A percentile compares a stretch with the other conserved stretches of the same genome.
phyloP scores from a whole-genome alignment of 768 basidiomycete species.

The Tulasnella sp. region DNA sequence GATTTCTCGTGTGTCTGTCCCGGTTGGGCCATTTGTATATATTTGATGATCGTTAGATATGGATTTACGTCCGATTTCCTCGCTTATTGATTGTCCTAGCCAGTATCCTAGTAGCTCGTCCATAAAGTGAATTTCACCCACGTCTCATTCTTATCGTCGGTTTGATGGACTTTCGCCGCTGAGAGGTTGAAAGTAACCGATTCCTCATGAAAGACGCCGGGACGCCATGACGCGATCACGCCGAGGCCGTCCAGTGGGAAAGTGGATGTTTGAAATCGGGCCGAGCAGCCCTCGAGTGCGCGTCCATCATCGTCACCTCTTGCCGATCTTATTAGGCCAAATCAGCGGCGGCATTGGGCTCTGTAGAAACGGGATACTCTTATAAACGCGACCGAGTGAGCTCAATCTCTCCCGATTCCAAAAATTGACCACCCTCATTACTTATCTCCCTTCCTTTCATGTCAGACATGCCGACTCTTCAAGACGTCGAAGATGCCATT shows the following conservation, averaged over 20 bases:
- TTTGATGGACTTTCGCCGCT: neutral
- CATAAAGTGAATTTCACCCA: neutral
- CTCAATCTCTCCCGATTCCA: neutral
- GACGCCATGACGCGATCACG: neutral
- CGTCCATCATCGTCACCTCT: slow-evolving; percentile 6
- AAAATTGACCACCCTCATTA: neutral
- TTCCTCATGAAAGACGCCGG: neutral
- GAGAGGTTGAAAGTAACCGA: neutral
- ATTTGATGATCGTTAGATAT: neutral
- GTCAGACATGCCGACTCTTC: slow-evolving; percentile 24
- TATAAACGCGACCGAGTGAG: neutral
- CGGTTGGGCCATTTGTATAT: neutral
- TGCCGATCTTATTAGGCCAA: neutral
- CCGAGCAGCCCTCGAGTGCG: neutral
- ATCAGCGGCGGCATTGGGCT: neutral
- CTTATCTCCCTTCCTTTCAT: neutral
- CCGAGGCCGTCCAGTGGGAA: neutral
- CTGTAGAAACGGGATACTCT: neutral
- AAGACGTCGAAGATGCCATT: slow-evolving; percentile 28
- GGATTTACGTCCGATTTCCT: neutral
- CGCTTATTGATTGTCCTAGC: slow-evolving; percentile 4
- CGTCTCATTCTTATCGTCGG: neutral
- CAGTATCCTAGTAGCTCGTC: neutral
- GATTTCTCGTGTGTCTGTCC: slow-evolving; percentile 1
- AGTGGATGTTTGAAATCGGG: slow-evolving; percentile 11